These are phyloP conservation scores for Hippophae tibetana DNA, from an alignment of 306 rosid genomes.

Conservation along the genomic window DNA sequence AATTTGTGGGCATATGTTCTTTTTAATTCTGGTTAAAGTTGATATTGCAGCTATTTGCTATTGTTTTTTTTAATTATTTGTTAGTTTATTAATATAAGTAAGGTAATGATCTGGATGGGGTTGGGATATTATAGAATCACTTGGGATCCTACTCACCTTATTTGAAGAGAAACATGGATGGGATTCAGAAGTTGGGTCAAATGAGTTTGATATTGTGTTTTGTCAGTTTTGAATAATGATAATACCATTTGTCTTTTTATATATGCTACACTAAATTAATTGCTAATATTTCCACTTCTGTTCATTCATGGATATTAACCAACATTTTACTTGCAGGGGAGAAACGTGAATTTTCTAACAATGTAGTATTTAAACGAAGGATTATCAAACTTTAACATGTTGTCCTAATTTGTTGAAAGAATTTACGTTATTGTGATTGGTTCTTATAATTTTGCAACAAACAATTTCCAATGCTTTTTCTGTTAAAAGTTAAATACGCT, in stretches of 20 bases:
- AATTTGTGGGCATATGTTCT: not conserved
- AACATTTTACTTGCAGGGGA: too few relatives aligned
- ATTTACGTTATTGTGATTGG: too few relatives aligned
- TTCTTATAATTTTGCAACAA: too few relatives aligned
- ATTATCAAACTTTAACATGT: too few relatives aligned
- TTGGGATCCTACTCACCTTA: slow-evolving; percentile 3
- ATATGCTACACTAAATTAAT: not conserved
- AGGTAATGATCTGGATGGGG: slow-evolving; percentile 9
- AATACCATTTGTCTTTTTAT: not conserved
- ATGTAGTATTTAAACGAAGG: too few relatives aligned
- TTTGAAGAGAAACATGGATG: too few relatives aligned
- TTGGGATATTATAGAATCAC: slow-evolving; percentile 18
- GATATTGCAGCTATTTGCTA: slow-evolving; percentile 16
- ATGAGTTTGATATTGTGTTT: slow-evolving; percentile 43
- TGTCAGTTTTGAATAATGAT: slow-evolving; percentile 40
- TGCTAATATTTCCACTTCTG: too few relatives aligned
- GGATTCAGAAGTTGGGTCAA: not conserved
- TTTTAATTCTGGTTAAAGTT: slow-evolving; percentile 33
- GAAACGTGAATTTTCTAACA: too few relatives aligned
- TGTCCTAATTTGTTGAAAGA: too few relatives aligned
- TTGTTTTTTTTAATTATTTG: slow-evolving; percentile 14
- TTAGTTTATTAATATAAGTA: slow-evolving; percentile 5
- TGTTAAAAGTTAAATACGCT: too few relatives aligned
- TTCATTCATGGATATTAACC: too few relatives aligned
- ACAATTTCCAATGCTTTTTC: too few relatives aligned